These are phyloP conservation scores for Leccinum pellstonianum DNA, from an alignment of 768 basidiomycete species.

Conservation along the genomic window DNA sequence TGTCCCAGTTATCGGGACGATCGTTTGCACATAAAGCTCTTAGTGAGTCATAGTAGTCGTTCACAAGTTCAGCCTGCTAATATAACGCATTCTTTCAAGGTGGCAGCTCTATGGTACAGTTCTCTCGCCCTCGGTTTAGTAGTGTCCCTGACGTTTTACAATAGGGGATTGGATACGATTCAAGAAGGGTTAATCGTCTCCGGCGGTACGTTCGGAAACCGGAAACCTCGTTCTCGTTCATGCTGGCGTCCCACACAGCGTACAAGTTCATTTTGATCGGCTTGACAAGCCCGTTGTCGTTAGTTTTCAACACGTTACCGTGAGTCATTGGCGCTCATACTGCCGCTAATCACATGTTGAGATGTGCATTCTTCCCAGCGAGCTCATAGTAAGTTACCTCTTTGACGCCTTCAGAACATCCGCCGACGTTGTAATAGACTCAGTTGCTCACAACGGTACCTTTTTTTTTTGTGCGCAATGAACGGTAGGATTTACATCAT, in stretches of 20 bases:
- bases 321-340: conserved; percentile 1
- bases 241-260: neutral
- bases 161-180: conserved; percentile 11
- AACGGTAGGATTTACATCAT: neutral
- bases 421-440: conserved; percentile 1
- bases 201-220: conserved; percentile 7
- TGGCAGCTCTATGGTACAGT: conserved; percentile 10
- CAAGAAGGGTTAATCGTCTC: conserved; percentile 11
- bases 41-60: conserved; percentile 11
- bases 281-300: neutral
- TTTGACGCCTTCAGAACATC: neutral
- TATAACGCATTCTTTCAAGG: neutral
- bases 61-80: neutral
- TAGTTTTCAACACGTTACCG: neutral
- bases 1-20: conserved; percentile 9
- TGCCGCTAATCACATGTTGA: neutral
- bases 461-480: neutral
- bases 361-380: neutral
- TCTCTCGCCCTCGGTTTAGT: neutral
- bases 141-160: neutral
- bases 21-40: neutral
- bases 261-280: conserved; percentile 12
- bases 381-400: conserved; percentile 8
- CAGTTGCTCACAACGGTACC: conserved; percentile 8
- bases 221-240: neutral